Base-by-base conservation (phyloP, 1,284 basidiomycete species). In the Cutaneotrichosporon sp. region DNA sequence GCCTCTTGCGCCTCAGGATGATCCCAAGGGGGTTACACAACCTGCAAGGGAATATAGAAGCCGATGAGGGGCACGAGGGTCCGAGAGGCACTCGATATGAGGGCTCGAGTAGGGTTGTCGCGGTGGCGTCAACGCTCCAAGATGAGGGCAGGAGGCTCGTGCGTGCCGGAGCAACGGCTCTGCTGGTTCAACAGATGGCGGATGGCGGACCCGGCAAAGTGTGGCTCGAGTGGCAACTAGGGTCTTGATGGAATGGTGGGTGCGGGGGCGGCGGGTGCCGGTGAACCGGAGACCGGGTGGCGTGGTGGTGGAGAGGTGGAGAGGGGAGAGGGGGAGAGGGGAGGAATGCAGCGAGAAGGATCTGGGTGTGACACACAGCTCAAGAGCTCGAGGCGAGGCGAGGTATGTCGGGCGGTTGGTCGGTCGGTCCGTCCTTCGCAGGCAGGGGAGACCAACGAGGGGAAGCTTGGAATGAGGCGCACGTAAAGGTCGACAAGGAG, bases 391-490 rank as follows among this genome's bases (percentile, higher is more conserved):
- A 36, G 34, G 11, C n/a, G n/a, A n/a, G n/a, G n/a, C 34, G 34
- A 36, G 34, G 34, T 36, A 36, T 16, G 34, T 42, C 38, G 38
- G 18, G 38, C 3, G 18, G 38, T n/a, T n/a, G 18, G 38, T 42
- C 38, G n/a, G n/a, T n/a, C n/a, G 38, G 38, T 42, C 38, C 18
- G 38, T 42, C 16, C 18, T 42, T 42, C 18, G 38, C 45, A 47
- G 22, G n/a, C n/a, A n/a, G n/a, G n/a, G n/a, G n/a, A n/a, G n/a
- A n/a, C n/a, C n/a, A n/a, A n/a, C n/a, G n/a, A n/a, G 22, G 24
- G 38, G 5, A n/a, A n/a, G 16, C 16, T 25, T 47, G 45, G 45
- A 47, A 47, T 47, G 45, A 47, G 45, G 45, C 45, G 45, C 45
- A 24, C 22, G 45, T 47, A 5, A 25, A 47, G 45, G 13, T n/a